phyloP scores from a whole-genome alignment of 169 alveolate genomes.

The Cryptosporidium muris region DNA sequence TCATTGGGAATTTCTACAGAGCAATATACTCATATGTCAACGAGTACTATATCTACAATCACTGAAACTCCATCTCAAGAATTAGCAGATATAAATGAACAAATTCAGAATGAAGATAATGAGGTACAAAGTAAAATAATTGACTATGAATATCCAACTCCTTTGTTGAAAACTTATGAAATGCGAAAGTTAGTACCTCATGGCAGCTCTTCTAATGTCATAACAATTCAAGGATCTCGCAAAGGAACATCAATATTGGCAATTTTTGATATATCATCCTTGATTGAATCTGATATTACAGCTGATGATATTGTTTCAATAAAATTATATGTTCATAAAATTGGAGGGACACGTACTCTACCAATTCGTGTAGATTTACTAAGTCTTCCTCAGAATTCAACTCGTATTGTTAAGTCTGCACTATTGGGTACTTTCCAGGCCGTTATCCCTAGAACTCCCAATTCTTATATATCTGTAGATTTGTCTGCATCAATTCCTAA shows the following conservation, averaged over 20 bases:
- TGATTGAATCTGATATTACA: background rate
- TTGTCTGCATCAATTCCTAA: slow-evolving; percentile 11
- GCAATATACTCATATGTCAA: no score
- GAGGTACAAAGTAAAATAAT: background rate
- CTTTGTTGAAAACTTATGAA: slow-evolving; percentile 31
- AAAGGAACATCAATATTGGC: slow-evolving; percentile 52
- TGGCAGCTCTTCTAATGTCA: slow-evolving; percentile 17
- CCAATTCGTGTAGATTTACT: slow-evolving; percentile 60
- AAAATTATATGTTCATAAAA: slow-evolving; percentile 9
- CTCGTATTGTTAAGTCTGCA: slow-evolving; percentile 44
- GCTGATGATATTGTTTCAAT: slow-evolving; percentile 31
- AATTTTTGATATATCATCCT: slow-evolving; percentile 9
- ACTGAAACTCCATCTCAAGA: no score
- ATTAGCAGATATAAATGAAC: no score
- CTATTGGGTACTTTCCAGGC: slow-evolving; percentile 33
- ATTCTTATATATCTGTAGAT: slow-evolving; percentile 32
- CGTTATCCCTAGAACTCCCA: slow-evolving; percentile 31
- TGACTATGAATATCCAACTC: slow-evolving; percentile 11
- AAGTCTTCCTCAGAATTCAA: slow-evolving; percentile 13
- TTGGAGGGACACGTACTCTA: slow-evolving; percentile 51
- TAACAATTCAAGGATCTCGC: slow-evolving; percentile 67
- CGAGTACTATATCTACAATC: no score
- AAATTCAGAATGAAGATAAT: background rate
- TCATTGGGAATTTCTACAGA: no score
- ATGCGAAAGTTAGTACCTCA: slow-evolving; percentile 49